phyloP scores from a whole-genome alignment of 345 rosid species.

The Eucalyptus cloeziana region DNA sequence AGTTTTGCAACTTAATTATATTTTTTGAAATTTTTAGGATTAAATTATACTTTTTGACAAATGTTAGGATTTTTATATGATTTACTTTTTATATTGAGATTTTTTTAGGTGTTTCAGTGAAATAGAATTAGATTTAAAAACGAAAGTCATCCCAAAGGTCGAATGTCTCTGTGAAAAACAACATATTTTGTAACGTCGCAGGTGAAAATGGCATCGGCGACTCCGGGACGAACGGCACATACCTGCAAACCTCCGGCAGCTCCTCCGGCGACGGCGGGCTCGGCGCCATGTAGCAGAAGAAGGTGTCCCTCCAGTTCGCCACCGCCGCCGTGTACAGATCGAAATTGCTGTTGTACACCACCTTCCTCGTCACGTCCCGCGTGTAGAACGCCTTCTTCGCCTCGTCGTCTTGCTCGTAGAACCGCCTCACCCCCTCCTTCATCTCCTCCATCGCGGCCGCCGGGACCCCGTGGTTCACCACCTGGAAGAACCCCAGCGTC shows the following conservation, averaged over 20 bases:
- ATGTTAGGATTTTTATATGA: no score
- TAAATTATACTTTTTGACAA: rapidly evolving
- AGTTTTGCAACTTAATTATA: no score
- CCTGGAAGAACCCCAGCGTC: conserved; percentile 36
- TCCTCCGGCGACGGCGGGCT: conserved; percentile 2
- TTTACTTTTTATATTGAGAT: neutral
- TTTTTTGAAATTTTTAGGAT: rapidly evolving
- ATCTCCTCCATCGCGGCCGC: conserved; percentile 2
- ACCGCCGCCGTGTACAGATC: conserved; percentile 6
- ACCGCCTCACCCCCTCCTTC: conserved; percentile 13
- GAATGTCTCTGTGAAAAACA: neutral
- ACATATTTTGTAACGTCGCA: neutral
- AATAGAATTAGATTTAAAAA: neutral
- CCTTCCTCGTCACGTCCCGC: neutral
- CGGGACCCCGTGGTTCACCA: conserved; percentile 27
- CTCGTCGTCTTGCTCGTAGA: conserved; percentile 18
- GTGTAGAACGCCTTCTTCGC: conserved; percentile 10
- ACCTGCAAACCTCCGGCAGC: conserved; percentile 28
- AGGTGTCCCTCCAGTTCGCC: conserved; percentile 30
- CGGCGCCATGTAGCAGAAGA: conserved; percentile 16
- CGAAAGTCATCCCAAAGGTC: neutral
- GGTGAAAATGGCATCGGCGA: neutral
- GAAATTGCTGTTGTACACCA: conserved; percentile 16
- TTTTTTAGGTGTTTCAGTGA: neutral
- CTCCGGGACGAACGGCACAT: neutral